Evolutionary conservation across 2,329 filamentous ascomycete genomes (phyloP).

Genomic region (Trichoderma afroharzianum): DNA sequence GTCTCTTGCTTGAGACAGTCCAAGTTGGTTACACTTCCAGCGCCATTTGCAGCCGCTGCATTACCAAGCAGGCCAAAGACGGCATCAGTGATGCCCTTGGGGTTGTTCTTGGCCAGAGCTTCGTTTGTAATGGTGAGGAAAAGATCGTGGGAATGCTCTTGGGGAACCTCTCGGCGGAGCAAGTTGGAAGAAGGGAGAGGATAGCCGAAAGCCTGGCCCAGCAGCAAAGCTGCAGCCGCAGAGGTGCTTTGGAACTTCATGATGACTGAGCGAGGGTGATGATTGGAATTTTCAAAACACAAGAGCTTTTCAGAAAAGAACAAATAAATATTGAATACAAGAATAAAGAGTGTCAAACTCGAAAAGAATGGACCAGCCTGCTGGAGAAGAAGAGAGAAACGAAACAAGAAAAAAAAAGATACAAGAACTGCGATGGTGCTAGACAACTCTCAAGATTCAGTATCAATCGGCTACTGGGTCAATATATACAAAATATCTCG

Average conservation of each 20-base stretch:
- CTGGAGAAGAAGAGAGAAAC: not conserved
- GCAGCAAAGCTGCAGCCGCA: not conserved
- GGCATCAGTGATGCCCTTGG: not conserved
- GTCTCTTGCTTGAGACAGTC: not conserved
- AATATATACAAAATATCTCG: not conserved
- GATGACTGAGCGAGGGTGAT: not conserved
- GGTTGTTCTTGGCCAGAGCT: not conserved
- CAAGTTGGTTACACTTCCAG: not conserved
- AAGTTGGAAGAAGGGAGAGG: not conserved
- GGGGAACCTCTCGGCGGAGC: not conserved
- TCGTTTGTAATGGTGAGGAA: not conserved
- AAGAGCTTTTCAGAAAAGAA: not conserved
- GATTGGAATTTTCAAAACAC: not conserved
- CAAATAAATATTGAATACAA: not conserved
- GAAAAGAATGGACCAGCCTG: not conserved
- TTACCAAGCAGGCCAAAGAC: not conserved
- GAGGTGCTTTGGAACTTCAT: not conserved
- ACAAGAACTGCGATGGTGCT: not conserved
- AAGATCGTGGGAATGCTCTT: not conserved
- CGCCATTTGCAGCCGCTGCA: not conserved
- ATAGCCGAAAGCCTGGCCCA: not conserved
- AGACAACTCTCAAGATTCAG: not conserved
- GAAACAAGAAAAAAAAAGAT: not conserved
- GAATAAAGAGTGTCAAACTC: constrained; percentile 2
- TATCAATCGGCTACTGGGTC: not conserved